Evolutionary conservation across 1,284 basidiomycete genomes (phyloP).

Genomic region (Gomphus bonarii): DNA sequence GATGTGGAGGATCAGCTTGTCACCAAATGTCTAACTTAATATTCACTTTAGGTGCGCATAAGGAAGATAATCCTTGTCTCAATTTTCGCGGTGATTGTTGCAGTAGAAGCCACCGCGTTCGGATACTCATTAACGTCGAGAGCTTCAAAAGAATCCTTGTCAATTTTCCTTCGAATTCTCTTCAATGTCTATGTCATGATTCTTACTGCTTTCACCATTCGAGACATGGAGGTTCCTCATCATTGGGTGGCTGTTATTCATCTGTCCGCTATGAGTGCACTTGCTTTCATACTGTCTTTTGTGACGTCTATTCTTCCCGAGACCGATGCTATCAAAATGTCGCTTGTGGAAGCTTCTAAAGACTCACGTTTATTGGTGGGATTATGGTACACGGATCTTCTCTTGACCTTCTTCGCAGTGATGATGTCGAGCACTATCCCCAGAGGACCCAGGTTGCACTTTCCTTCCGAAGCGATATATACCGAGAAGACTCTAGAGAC

Average conservation of each 20-base stretch:
- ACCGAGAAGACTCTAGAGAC: slow-evolving; percentile 53
- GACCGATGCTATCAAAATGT: slow-evolving; percentile 6
- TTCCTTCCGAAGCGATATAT: slow-evolving; percentile 62
- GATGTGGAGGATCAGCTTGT: neutral
- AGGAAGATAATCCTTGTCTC: slow-evolving; percentile 43
- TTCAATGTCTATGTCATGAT: slow-evolving; percentile 54
- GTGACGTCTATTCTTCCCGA: slow-evolving; percentile 44
- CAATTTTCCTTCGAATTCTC: slow-evolving; percentile 38
- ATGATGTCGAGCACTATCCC: slow-evolving; percentile 49
- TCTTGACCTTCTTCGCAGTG: slow-evolving; percentile 39
- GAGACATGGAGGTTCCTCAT: slow-evolving; percentile 32
- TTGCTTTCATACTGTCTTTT: slow-evolving; percentile 42
- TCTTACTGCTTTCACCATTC: slow-evolving; percentile 43
- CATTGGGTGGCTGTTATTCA: slow-evolving; percentile 63
- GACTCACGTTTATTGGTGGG: slow-evolving; percentile 16
- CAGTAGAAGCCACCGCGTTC: slow-evolving; percentile 40
- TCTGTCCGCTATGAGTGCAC: slow-evolving; percentile 45
- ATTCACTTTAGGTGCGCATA: slow-evolving; percentile 36
- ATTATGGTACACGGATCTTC: slow-evolving; percentile 39
- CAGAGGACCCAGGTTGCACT: slow-evolving; percentile 64
- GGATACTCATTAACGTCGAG: slow-evolving; percentile 40
- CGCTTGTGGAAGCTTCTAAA: neutral
- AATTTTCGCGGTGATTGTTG: slow-evolving; percentile 34
- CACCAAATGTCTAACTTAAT: neutral
- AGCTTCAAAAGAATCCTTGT: slow-evolving; percentile 21